Percentiles rank a stretch among this genome's conserved stretches.
Conservation (phyloP, 1,284 basidiomycete genomes). For the Cutaneotrichosporon sp. region DNA sequence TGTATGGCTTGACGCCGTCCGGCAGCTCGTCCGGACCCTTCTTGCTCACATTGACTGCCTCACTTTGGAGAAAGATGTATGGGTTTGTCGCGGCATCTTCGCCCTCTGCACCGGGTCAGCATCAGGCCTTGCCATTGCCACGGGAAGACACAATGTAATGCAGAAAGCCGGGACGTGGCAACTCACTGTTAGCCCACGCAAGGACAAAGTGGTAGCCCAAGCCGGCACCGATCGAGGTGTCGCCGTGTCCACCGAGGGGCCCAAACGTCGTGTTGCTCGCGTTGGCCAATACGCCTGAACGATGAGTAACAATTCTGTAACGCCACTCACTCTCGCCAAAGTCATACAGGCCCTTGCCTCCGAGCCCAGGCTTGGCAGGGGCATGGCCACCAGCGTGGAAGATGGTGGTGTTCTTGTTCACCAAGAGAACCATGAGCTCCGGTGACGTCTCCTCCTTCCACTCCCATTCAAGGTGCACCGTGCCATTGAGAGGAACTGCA, state of each 20-base stretch:
- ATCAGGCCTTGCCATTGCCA: background rate
- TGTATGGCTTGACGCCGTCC: background rate
- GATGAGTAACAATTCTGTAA: background rate
- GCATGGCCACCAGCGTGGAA: background rate
- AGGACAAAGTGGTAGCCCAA: background rate
- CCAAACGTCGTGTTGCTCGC: background rate
- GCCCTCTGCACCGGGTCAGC: conserved; percentile 1
- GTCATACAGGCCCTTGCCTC: background rate
- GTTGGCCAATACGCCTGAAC: background rate
- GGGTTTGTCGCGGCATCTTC: background rate
- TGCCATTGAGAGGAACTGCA: conserved; percentile 1
- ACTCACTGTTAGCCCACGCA: conserved; percentile 1
- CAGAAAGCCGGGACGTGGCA: too few species aligned
- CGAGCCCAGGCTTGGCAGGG: background rate
- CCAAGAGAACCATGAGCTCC: conserved; percentile 1
- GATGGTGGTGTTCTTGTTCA: conserved; percentile 4
- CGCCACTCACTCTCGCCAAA: background rate
- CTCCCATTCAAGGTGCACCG: background rate
- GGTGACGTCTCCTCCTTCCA: conserved; percentile 3
- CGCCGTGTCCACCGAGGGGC: background rate
- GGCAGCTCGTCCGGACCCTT: background rate
- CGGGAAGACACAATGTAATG: background rate
- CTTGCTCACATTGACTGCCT: background rate
- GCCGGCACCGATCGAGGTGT: background rate
- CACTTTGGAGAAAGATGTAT: background rate